These are phyloP conservation scores for Chytriomyces sp. DNA, from an alignment of 192 early-diverging fungal species.

Conservation along the genomic window DNA sequence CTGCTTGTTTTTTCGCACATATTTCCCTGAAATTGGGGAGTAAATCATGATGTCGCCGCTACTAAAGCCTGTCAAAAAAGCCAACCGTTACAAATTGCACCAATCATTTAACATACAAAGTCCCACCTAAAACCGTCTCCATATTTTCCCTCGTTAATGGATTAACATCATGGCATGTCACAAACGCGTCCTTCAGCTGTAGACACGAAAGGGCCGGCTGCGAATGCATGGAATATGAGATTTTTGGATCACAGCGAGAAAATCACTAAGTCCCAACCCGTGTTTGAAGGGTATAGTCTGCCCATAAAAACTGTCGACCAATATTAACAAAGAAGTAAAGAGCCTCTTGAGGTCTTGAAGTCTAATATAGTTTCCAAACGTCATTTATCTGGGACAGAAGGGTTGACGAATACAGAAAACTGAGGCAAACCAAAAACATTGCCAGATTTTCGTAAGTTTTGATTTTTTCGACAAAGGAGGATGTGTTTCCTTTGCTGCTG, in stretches of 20 bases:
- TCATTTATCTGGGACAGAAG: neutral
- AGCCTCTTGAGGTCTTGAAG: slow-evolving; percentile 44
- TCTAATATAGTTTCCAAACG: slow-evolving; percentile 6
- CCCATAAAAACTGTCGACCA: slow-evolving; percentile 75
- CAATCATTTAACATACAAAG: neutral
- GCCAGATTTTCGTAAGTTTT: slow-evolving; percentile 54
- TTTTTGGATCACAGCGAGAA: neutral
- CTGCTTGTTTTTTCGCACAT: slow-evolving; percentile 81
- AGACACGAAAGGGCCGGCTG: slow-evolving; percentile 84
- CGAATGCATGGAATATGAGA: neutral
- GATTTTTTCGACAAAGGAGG: slow-evolving; percentile 48
- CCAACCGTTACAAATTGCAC: slow-evolving; percentile 13
- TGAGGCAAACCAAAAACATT: slow-evolving; percentile 40
- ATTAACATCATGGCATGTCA: slow-evolving; percentile 89
- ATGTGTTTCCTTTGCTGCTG: slow-evolving; percentile 34
- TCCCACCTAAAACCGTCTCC: slow-evolving; percentile 84
- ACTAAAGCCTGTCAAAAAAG: slow-evolving; percentile 27
- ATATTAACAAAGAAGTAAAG: slow-evolving; percentile 78
- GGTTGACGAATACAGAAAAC: neutral
- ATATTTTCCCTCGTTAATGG: slow-evolving; percentile 72
- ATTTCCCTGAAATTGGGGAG: slow-evolving; percentile 86
- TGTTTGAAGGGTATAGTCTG: slow-evolving; percentile 62
- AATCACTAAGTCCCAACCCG: slow-evolving; percentile 54
- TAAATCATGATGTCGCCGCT: slow-evolving; percentile 66
- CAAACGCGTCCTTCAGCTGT: slow-evolving; percentile 73